phyloP scores from a whole-genome alignment of 129 eudicot species.

The Lactuca sativa region DNA sequence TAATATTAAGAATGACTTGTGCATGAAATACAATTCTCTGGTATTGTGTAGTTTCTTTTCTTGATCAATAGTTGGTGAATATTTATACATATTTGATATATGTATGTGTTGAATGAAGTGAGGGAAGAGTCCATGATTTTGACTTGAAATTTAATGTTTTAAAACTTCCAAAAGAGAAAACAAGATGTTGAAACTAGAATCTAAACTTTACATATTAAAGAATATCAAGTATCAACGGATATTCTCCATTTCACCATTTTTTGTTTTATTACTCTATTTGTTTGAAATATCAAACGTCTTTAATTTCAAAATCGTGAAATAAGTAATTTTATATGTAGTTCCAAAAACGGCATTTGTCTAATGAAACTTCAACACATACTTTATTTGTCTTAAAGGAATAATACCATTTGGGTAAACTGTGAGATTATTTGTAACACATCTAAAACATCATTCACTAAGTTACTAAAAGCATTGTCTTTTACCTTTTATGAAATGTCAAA shows the following conservation, averaged over 20 bases:
- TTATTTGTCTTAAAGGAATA: background rate
- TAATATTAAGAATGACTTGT: background rate
- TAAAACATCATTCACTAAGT: background rate
- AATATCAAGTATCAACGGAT: slow-evolving; percentile 1
- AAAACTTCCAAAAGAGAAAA: slow-evolving; percentile 20
- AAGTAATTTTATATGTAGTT: background rate
- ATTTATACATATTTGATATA: slow-evolving; percentile 15
- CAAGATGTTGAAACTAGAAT: background rate
- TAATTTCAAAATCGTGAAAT: background rate
- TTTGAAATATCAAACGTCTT: background rate
- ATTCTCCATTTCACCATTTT: background rate
- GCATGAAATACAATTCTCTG: background rate
- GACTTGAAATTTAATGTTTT: slow-evolving; percentile 17
- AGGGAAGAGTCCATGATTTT: slow-evolving; percentile 4
- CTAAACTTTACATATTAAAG: slow-evolving; percentile 14
- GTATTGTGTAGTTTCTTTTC: background rate
- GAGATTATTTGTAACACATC: too few relatives aligned
- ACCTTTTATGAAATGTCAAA: background rate
- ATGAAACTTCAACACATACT: background rate
- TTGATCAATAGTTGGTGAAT: slow-evolving; percentile 21
- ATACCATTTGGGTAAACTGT: background rate
- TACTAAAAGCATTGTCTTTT: too few relatives aligned
- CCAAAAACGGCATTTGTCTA: background rate
- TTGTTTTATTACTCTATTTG: background rate
- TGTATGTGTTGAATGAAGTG: slow-evolving; percentile 13